Base-by-base conservation (phyloP, 768 basidiomycete genomes). In the Hysterangium stoloniferum region DNA sequence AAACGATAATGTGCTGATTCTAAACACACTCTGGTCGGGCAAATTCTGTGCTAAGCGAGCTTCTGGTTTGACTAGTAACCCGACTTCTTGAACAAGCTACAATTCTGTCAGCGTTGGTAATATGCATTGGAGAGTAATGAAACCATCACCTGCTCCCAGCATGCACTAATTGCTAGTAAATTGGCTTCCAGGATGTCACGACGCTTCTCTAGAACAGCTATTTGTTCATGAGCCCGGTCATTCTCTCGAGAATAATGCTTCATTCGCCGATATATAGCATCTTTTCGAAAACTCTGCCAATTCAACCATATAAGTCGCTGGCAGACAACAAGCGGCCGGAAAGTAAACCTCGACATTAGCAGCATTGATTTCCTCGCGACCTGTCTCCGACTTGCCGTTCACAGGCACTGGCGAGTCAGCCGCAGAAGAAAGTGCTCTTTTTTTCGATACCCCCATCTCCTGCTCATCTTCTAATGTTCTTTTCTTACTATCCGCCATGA, bases 261-360 rank as follows among this genome's bases (percentile, higher is more conserved):
- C 87, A 92, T 90, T 52, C 86, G 73, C 34, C 89, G 76, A 65
- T 80, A 91, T 44, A 92, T 81, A 36, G 89, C 89, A 58, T 88
- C 86, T 65, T 92, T 91, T 54, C 85, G 79, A 64, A 88, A 91
- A n/a, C 76, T 70, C 88, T 91, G 56, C 22, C 52, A 52, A 41
- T 49, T 31, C 45, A 38, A 49, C 29, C 11, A 7, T 35, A 29
- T 41, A 42, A 4, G 7, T 6, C 38, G 54, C 45, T 42, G 58
- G 56, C 51, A 56, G 56, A 57, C 58, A 54, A 54, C 52, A 27
- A 31, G n/a, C 31, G 15, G 13, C 29, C 27, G 36, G 38, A 32
- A 19, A 44, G 52, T 33, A 37, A 22, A 82, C 84, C 80, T 86
- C 84, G 58, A 86, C 71, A 62, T 76, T 76, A 65, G 32, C 48